Conservation (phyloP, 805 yeast species). For the Kuraishia ogatae region DNA sequence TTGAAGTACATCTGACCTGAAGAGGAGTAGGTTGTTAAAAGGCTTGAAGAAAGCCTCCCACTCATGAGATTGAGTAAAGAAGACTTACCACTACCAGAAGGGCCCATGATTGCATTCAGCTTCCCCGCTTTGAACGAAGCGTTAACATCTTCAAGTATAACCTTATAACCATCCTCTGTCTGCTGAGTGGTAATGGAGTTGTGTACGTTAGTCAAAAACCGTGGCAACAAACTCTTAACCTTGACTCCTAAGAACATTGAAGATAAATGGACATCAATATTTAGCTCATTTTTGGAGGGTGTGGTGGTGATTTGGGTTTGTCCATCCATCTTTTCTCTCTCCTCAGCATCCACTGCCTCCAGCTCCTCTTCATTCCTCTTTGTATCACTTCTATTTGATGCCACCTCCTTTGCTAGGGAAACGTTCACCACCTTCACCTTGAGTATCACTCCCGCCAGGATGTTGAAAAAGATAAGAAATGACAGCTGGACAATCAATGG, state of each 20-base stretch:
- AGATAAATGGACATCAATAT: background rate
- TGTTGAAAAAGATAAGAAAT: conserved; percentile 48
- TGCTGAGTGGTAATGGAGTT: background rate
- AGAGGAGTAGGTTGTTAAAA: conserved; percentile 17
- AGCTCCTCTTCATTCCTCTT: background rate
- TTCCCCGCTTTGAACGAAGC: conserved; percentile 47
- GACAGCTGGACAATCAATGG: conserved; percentile 55
- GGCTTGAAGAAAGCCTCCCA: conserved; percentile 36
- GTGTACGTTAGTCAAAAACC: background rate
- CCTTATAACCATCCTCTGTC: conserved; percentile 13
- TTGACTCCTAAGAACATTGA: background rate
- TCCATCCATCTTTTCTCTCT: conserved; percentile 6
- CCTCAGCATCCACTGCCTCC: background rate
- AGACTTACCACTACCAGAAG: conserved; percentile 75
- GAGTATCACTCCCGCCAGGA: conserved; percentile 39
- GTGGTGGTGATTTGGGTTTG: too few species aligned
- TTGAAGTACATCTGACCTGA: conserved; percentile 39
- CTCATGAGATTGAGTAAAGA: conserved; percentile 57
- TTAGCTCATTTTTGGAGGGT: background rate
- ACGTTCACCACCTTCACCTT: conserved; percentile 42
- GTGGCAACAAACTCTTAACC: background rate
- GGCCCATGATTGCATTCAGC: conserved; percentile 71
- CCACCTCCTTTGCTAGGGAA: conserved; percentile 31
- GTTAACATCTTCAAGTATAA: conserved; percentile 34
- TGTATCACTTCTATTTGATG: conserved; percentile 6